Evolutionary conservation across 108 stramenopile genomes (phyloP), one percentile per base, ranked within the genome.

Genomic region (Cyclotella baltica): DNA sequence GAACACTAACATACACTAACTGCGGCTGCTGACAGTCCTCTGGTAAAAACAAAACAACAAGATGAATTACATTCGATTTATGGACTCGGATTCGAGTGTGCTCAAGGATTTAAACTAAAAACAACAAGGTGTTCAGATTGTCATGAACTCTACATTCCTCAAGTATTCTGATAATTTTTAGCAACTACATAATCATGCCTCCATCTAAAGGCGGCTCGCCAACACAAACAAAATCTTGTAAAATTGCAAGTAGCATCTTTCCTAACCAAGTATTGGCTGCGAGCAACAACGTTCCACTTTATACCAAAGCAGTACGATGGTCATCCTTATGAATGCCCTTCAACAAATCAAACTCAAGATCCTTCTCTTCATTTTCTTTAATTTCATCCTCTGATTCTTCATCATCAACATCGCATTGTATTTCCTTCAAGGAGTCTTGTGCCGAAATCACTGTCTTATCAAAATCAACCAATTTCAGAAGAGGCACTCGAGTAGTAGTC

Each of bases 391-490:
- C 76, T 16, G 65, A 62, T 0, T 73, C 67, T 10, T 61, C 70
- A 25, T 83, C 82, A 4, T 47, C 57, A 43, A 83, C 36, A 0
- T 76, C 76, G 34, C 76, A 76, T 52, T 82, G 53, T 75, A 82
- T 37, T 16, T 43, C 43, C 19, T 25, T 47, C 61, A 72, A 0
- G 0, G 67, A 70, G 19, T 71, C 52, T 46, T 68, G 29, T 28
- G 81, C 88, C 2, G 57, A 64, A 13, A 86, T 83, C 40, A 73
- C 10, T 1, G 85, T 67, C 68, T 89, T 87, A 20, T 81, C 67
- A 72, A 90, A 95, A 46, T 94, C 93, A 23, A 92, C 93, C 62
- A 95, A 37, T 52, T 88, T 83, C n/a, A 88, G 67, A 57, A 95
- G 66, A 2, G 91, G 86, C 25, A 79, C 78, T 18, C 92, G 82